phyloP scores from a whole-genome alignment of 805 yeast genomes.

The Scheffersomyces ergatensis region DNA sequence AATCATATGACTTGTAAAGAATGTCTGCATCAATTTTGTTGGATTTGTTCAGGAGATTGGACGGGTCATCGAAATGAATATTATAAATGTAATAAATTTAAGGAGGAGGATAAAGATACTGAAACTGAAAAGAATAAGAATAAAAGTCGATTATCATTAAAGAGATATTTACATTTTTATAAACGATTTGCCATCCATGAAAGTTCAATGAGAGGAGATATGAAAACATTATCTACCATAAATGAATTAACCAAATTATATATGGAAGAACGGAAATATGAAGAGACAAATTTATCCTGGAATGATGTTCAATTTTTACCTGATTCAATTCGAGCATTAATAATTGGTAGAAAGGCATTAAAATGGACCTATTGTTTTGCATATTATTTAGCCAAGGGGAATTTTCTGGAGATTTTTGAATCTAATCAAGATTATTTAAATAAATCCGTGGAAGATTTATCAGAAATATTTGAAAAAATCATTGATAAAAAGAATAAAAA shows the following conservation, averaged over 20 bases:
- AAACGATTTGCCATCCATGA: slow-evolving; percentile 75
- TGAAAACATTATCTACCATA: slow-evolving; percentile 57
- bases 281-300: slow-evolving; percentile 56
- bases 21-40: slow-evolving; percentile 81
- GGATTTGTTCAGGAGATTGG: slow-evolving; percentile 90
- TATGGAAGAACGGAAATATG: slow-evolving; percentile 44
- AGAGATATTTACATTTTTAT: slow-evolving; percentile 72
- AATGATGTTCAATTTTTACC: slow-evolving; percentile 82
- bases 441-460: slow-evolving; percentile 65
- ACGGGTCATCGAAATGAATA: slow-evolving; percentile 56
- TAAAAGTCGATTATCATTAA: slow-evolving; percentile 47
- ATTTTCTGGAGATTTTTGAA: slow-evolving; percentile 64
- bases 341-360: slow-evolving; percentile 69
- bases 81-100: slow-evolving; percentile 65
- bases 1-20: slow-evolving; percentile 90
- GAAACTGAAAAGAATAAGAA: slow-evolving; percentile 41
- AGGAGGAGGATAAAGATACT: slow-evolving; percentile 27
- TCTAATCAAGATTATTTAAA: slow-evolving; percentile 64
- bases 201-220: slow-evolving; percentile 70
- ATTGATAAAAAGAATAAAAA: slow-evolving; percentile 21
- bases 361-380: slow-evolving; percentile 91
- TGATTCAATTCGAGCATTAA: slow-evolving; percentile 64
- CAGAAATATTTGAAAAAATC: slow-evolving; percentile 53
- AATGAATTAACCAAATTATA: slow-evolving; percentile 60
- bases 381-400: slow-evolving; percentile 55